Conservation (phyloP, 495 filamentous ascomycete species). For the Neurospora tetrasperma region DNA sequence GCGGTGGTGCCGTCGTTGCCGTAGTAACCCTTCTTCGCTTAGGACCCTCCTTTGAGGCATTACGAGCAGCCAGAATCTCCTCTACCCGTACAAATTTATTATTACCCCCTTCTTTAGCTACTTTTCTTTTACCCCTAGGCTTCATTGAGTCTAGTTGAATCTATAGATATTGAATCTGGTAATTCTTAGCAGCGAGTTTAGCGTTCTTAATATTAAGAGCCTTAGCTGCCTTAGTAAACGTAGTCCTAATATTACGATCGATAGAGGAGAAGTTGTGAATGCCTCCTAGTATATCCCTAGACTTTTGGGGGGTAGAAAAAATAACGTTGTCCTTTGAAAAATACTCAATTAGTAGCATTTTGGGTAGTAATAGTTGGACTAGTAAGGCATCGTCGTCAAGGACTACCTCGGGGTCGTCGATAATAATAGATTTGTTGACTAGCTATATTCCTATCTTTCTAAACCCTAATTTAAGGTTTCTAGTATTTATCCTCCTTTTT, state of each 20-base stretch:
- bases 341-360: too few species aligned
- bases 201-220: too few species aligned
- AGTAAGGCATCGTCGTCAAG: neutral
- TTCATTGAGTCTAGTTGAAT: too few species aligned
- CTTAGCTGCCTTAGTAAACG: too few species aligned
- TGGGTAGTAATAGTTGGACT: too few species aligned
- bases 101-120: neutral
- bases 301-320: too few species aligned
- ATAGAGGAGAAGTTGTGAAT: too few species aligned
- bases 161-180: too few species aligned
- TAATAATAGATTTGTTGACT: neutral
- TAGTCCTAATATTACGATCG: too few species aligned
- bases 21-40: neutral
- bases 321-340: too few species aligned
- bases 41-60: neutral
- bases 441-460: constrained; percentile 5
- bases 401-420: constrained; percentile 3
- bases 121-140: neutral
- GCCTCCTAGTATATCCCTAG: too few species aligned
- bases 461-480: constrained; percentile 5
- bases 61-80: neutral
- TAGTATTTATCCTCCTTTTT: neutral
- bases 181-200: too few species aligned
- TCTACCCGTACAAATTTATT: neutral
- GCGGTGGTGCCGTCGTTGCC: neutral